phyloP scores from a whole-genome alignment of 257 asterid species.

The Lycium barbarum region DNA sequence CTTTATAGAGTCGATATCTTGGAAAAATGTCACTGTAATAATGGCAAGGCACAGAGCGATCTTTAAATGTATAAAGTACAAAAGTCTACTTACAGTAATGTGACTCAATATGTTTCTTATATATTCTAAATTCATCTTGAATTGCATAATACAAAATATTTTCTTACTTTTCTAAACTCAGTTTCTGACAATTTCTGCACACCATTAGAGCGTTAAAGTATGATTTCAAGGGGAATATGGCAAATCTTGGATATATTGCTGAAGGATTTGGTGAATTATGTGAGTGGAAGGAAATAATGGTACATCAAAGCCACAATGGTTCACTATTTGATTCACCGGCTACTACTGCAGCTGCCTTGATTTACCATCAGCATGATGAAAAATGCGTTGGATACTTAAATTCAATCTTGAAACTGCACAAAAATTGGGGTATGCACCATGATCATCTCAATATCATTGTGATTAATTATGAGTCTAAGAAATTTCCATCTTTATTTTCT shows the following conservation, averaged over 20 bases:
- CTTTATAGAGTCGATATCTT: no score
- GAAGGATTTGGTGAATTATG: constrained; percentile 41
- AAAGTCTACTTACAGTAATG: not conserved
- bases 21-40: no score
- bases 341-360: constrained; percentile 53
- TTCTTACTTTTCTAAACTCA: not conserved
- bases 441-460: no score
- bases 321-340: constrained; percentile 53
- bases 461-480: not conserved
- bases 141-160: not conserved
- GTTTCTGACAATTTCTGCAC: not conserved
- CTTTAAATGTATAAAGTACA: no score
- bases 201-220: not conserved
- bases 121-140: not conserved
- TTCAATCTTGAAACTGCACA: constrained; percentile 29
- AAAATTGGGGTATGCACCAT: constrained; percentile 28
- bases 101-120: not conserved
- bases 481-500: no score
- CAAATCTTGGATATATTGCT: constrained; percentile 36
- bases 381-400: constrained; percentile 38
- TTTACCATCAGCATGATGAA: constrained; percentile 38
- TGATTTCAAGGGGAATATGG: not conserved
- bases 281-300: constrained; percentile 29
- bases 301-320: constrained; percentile 44
- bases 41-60: no score